These are phyloP conservation scores for Rosa lucieae DNA, from an alignment of 306 rosid species.

Conservation along the genomic window DNA sequence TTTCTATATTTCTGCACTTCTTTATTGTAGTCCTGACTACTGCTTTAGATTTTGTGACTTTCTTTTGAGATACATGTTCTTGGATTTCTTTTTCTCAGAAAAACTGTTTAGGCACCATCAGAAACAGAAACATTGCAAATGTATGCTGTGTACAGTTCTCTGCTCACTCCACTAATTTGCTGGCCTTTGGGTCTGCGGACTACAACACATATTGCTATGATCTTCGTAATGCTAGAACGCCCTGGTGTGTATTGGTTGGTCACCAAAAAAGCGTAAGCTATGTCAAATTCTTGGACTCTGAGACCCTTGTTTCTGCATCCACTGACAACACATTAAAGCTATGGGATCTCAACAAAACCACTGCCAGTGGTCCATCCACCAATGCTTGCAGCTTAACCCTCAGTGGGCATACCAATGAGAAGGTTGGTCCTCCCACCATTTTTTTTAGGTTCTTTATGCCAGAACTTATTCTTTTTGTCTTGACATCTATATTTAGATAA, in stretches of 20 bases:
- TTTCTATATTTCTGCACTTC: neutral
- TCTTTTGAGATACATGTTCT: constrained; percentile 26
- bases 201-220: constrained; percentile 88
- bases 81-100: constrained; percentile 45
- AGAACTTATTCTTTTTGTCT: constrained; percentile 24
- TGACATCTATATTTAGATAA: neutral
- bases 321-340: constrained; percentile 89
- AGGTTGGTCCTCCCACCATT: constrained; percentile 43
- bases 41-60: constrained; percentile 19
- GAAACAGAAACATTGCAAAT: constrained; percentile 69
- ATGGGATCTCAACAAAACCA: constrained; percentile 87
- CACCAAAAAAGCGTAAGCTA: constrained; percentile 74
- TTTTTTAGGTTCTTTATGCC: constrained; percentile 10
- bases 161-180: constrained; percentile 71
- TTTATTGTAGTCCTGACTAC: constrained; percentile 3
- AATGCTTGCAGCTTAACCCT: constrained; percentile 78
- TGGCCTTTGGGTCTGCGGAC: constrained; percentile 84
- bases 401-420: constrained; percentile 85
- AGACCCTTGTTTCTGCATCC: constrained; percentile 85
- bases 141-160: constrained; percentile 98
- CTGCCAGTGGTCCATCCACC: constrained; percentile 50
- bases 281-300: constrained; percentile 80
- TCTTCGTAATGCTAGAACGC: constrained; percentile 77
- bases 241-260: constrained; percentile 86
- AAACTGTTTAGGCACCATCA: constrained; percentile 70